Evolutionary conservation across 768 basidiomycete species (phyloP).

Genomic region (Boletus eberwhitei): DNA sequence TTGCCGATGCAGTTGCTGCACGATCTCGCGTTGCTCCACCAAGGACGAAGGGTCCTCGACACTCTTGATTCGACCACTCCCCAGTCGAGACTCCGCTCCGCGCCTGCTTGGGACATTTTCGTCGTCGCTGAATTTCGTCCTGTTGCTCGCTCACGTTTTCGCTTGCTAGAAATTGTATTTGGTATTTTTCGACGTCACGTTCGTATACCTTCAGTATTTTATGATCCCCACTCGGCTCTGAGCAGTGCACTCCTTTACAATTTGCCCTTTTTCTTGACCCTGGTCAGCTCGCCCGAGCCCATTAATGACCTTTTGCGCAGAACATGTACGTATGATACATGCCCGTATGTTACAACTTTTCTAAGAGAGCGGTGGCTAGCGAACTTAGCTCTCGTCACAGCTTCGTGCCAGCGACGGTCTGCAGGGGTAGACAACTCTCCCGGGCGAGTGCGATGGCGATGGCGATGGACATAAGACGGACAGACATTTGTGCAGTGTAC

Average conservation of each 20-base stretch:
- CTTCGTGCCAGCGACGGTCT: background rate
- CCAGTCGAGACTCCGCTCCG: background rate
- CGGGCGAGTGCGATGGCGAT: background rate
- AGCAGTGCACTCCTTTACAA: slow-evolving; percentile 12
- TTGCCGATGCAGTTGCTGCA: slow-evolving; percentile 55
- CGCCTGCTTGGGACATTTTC: background rate
- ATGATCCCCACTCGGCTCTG: slow-evolving; percentile 25
- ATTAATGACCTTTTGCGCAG: slow-evolving; percentile 19
- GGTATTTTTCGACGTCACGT: slow-evolving; percentile 11
- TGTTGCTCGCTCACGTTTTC: slow-evolving; percentile 1
- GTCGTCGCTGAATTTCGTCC: slow-evolving; percentile 9
- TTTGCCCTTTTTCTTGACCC: slow-evolving; percentile 11
- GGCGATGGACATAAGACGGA: background rate
- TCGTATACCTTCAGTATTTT: slow-evolving; percentile 26
- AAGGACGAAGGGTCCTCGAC: slow-evolving; percentile 25
- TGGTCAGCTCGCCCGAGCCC: slow-evolving; percentile 3
- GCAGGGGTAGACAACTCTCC: background rate
- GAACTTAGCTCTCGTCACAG: background rate
- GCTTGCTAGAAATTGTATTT: slow-evolving; percentile 27
- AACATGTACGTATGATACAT: slow-evolving; percentile 10
- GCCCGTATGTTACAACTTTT: slow-evolving; percentile 15
- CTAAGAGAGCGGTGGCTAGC: background rate
- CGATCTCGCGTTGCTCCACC: slow-evolving; percentile 42
- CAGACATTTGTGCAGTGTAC: background rate
- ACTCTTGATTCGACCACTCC: slow-evolving; percentile 18